Base-by-base conservation (phyloP, 2,329 filamentous ascomycete species). In the Ophiosphaerella narmari region DNA sequence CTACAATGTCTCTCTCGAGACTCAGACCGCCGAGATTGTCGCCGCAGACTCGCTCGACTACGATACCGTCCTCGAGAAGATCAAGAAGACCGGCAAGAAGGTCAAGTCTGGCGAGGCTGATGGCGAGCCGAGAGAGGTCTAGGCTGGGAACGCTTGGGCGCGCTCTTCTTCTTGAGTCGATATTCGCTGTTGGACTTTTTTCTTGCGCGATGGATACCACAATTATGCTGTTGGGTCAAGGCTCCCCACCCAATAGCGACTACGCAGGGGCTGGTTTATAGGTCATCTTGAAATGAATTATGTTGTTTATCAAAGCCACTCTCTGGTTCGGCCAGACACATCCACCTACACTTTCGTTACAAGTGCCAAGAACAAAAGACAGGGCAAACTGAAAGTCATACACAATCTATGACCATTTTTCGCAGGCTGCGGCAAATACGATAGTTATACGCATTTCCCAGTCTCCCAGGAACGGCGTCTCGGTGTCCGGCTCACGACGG, bases 41-140 rank as follows among this genome's bases (percentile, higher is more conserved):
- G 85, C 91, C 57, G 83, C 86, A 59, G 80, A 85, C 4, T 79
- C 76, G 47, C 81, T 95, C 56, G 80, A 83, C 50, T 96, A 93
- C 79, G 85, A 90, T 60, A 90, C 85, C 41, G 90, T 96, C 51
- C 85, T 96, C 54, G 82, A 83, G 71, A 95, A 90, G 74, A 96
- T 97, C 75, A 86, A 88, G 82, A 96, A 96, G 86, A 96, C 92
- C 11, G 92, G 92, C 68, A 97, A 97, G 85, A 88, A 88, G 69
- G 86, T 97, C 72, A 95, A 89, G 76, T 86, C 82, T 24, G 89
- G 82, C 62, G 84, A 86, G 78, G 87, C 82, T 21, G 88, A 92
- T 70, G 89, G 88, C 39, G 48, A 61, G 35, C 47, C 59, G 21
- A 59, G 48, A 62, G 66, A 69, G 12, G 59, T 72, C 35, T 73